Evolutionary conservation across 1,284 basidiomycete genomes (phyloP).

Genomic region (Cryptococcus sp.): DNA sequence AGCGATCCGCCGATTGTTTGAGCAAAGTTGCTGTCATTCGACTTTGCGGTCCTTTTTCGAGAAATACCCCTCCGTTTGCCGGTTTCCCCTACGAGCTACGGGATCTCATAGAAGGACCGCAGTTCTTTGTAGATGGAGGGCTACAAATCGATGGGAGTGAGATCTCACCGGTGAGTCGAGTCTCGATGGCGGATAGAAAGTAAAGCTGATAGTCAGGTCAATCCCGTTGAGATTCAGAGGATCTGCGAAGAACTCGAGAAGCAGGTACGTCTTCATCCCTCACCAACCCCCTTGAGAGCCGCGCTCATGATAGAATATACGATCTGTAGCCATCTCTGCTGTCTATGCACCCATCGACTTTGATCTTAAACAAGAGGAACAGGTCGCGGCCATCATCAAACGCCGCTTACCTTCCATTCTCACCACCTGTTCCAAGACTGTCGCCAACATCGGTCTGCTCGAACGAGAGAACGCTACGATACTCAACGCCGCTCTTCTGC

Average conservation of each 20-base stretch:
- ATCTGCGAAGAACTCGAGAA: constrained; percentile 16
- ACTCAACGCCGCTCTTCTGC: constrained; percentile 56
- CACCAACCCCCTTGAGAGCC: too few species aligned
- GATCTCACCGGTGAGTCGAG: constrained; percentile 17
- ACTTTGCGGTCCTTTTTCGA: constrained; percentile 29
- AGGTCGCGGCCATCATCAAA: constrained; percentile 16
- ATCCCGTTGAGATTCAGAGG: constrained; percentile 18
- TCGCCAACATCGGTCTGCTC: constrained; percentile 49
- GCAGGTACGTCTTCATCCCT: not conserved
- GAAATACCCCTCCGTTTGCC: constrained; percentile 27
- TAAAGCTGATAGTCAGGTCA: constrained; percentile 9
- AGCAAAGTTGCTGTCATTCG: constrained; percentile 34
- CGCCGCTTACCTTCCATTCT: constrained; percentile 9
- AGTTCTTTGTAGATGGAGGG: constrained; percentile 29
- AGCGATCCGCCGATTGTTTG: constrained; percentile 19
- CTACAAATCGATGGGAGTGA: constrained; percentile 35
- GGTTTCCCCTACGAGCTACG: constrained; percentile 33
- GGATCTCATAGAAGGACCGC: constrained; percentile 26
- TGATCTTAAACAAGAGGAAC: constrained; percentile 21
- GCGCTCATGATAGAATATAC: too few species aligned
- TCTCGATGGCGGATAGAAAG: not conserved
- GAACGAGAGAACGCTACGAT: constrained; percentile 60
- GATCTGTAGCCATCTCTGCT: constrained; percentile 14
- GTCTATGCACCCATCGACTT: constrained; percentile 28
- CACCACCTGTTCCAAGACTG: constrained; percentile 15